phyloP scores from a whole-genome alignment of 1,139 yeast genomes.

The Scheffersomyces illinoinensis region DNA sequence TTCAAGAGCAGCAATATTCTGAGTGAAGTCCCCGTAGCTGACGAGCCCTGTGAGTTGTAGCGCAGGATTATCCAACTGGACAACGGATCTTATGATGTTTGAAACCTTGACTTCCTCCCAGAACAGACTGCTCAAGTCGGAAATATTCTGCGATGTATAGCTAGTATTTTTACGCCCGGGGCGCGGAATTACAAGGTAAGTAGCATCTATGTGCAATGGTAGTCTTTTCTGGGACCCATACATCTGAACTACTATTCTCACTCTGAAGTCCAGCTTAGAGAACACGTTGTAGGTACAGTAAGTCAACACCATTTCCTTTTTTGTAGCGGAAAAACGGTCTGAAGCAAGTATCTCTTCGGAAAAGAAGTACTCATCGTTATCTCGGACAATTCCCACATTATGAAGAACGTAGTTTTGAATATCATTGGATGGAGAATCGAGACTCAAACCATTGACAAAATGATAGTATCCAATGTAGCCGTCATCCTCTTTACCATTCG shows the following conservation, averaged over 20 bases:
- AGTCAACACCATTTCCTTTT: slow-evolving; percentile 43
- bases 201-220: slow-evolving; percentile 25
- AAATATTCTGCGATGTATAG: slow-evolving; percentile 20
- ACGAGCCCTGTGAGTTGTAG: slow-evolving; percentile 38
- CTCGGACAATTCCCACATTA: slow-evolving; percentile 27
- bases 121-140: slow-evolving; percentile 17
- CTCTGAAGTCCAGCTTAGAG: slow-evolving; percentile 48
- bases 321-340: slow-evolving; percentile 15
- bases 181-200: slow-evolving; percentile 30
- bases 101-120: slow-evolving; percentile 44
- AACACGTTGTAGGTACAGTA: slow-evolving; percentile 54
- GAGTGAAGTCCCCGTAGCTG: slow-evolving; percentile 23
- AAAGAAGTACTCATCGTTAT: slow-evolving; percentile 18
- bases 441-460: slow-evolving; percentile 36
- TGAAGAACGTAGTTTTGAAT: slow-evolving; percentile 32
- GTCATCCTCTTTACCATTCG: slow-evolving; percentile 27
- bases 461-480: slow-evolving; percentile 46
- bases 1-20: slow-evolving; percentile 15
- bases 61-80: slow-evolving; percentile 36
- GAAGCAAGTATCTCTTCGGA: slow-evolving; percentile 5
- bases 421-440: slow-evolving; percentile 20
- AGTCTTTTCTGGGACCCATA: slow-evolving; percentile 21
- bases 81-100: slow-evolving; percentile 31
- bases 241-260: slow-evolving; percentile 29
- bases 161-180: slow-evolving; percentile 18